These are phyloP conservation scores for Polyporus tsugae DNA, from an alignment of 1,284 basidiomycete species.

Conservation along the genomic window DNA sequence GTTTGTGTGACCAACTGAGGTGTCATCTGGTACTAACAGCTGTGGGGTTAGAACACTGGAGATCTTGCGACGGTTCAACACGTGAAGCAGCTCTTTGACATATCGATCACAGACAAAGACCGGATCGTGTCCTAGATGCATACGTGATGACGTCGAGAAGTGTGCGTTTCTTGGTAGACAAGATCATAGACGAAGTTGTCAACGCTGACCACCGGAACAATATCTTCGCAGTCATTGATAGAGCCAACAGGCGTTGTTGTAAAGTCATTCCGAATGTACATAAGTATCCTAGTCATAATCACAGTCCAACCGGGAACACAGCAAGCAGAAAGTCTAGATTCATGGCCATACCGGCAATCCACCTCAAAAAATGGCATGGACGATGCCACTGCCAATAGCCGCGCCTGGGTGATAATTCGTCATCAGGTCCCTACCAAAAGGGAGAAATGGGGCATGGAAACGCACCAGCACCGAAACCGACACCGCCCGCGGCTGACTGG, in stretches of 20 bases:
- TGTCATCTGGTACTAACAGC: constrained; percentile 6
- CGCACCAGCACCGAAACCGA: constrained; percentile 72
- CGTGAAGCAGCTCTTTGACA: constrained; percentile 52
- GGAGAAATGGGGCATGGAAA: constrained; percentile 1
- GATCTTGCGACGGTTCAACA: constrained; percentile 49
- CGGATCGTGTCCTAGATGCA: constrained; percentile 14
- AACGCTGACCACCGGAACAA: background rate
- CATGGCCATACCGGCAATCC: background rate
- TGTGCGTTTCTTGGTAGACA: background rate
- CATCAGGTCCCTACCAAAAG: constrained; percentile 18
- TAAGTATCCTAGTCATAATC: background rate
- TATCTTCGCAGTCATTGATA: background rate
- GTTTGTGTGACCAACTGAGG: constrained; percentile 47
- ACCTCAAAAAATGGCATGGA: constrained; percentile 50
- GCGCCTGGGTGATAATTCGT: constrained; percentile 40
- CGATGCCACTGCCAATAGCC: constrained; percentile 50
- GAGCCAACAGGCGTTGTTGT: background rate
- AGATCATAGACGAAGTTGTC: background rate
- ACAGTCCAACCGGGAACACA: background rate
- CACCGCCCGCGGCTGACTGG: constrained; percentile 72
- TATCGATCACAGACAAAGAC: constrained; percentile 29
- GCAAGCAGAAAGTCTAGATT: background rate
- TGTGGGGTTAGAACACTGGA: constrained; percentile 52
- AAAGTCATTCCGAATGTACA: background rate
- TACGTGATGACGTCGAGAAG: background rate